phyloP scores from a whole-genome alignment of 2,329 filamentous ascomycete genomes.

The Knoxdaviesia capensis region DNA sequence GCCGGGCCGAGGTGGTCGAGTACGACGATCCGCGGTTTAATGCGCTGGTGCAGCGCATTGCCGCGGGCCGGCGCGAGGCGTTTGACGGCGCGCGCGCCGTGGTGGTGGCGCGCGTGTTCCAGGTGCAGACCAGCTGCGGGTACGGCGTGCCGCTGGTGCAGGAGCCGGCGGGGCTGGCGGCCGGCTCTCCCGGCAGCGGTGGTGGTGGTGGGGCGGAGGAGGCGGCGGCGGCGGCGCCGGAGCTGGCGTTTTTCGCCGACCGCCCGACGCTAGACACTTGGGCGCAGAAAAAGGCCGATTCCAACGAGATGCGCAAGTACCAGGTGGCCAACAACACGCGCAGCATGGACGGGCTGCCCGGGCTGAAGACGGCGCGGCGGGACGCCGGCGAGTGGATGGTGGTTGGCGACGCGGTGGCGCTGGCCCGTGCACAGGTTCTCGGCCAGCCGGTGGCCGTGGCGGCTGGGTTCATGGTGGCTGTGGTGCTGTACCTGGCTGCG shows the following conservation, averaged over 20 bases:
- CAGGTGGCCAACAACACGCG: slow-evolving; percentile 31
- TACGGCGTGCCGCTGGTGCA: slow-evolving; percentile 37
- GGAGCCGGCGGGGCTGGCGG: slow-evolving; percentile 6
- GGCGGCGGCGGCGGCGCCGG: slow-evolving; percentile 7
- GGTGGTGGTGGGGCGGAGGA: background rate
- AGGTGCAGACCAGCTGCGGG: slow-evolving; percentile 48
- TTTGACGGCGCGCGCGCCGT: slow-evolving; percentile 36
- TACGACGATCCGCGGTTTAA: slow-evolving; percentile 30
- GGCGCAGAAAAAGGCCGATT: slow-evolving; percentile 24
- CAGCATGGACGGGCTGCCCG: slow-evolving; percentile 39
- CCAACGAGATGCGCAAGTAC: slow-evolving; percentile 30
- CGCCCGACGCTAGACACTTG: slow-evolving; percentile 34
- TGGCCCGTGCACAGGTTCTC: slow-evolving; percentile 1
- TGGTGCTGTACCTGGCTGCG: slow-evolving; percentile 2
- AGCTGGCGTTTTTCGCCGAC: slow-evolving; percentile 25
- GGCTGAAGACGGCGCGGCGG: slow-evolving; percentile 30
- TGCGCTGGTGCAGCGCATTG: slow-evolving; percentile 22
- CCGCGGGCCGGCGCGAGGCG: slow-evolving; percentile 13
- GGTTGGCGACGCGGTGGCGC: slow-evolving; percentile 22
- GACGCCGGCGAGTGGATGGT: slow-evolving; percentile 25
- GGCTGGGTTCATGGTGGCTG: slow-evolving; percentile 11
- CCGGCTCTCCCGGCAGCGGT: slow-evolving; percentile 5
- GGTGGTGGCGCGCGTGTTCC: slow-evolving; percentile 39
- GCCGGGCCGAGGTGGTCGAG: slow-evolving; percentile 37
- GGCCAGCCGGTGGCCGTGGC: slow-evolving; percentile 13